Percentiles rank a stretch among this genome's conserved stretches.
These are phyloP conservation scores for Dactylella cylindrospora DNA, from an alignment of 2,329 filamentous ascomycete genomes.

Conservation along the genomic window DNA sequence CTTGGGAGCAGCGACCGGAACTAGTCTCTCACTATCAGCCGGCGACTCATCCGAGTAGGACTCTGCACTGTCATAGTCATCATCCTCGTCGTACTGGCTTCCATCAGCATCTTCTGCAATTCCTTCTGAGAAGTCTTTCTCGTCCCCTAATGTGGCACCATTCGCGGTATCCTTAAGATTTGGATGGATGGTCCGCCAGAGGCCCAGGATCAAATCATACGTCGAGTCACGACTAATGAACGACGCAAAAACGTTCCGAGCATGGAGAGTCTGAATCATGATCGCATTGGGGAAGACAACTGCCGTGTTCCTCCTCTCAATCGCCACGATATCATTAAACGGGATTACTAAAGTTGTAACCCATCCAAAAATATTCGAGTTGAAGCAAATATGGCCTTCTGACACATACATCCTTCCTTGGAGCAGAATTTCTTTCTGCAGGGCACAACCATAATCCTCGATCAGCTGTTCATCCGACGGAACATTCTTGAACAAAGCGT, in stretches of 20 bases:
- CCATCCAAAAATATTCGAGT: conserved; percentile 98
- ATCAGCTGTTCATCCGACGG: conserved; percentile 98
- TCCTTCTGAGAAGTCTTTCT: conserved; percentile 73
- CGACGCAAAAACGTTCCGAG: conserved; percentile 93
- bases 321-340: conserved; percentile 94
- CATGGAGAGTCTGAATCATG: conserved; percentile 92
- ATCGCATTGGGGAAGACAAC: conserved; percentile 96
- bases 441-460: conserved; percentile 94
- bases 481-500: conserved; percentile 89
- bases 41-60: conserved; percentile 54
- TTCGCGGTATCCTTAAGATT: conserved; percentile 68
- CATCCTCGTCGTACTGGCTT: conserved; percentile 57
- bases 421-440: conserved; percentile 92
- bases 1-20: conserved; percentile 55
- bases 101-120: conserved; percentile 76
- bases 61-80: conserved; percentile 62
- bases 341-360: conserved; percentile 96
- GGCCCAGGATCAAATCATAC: conserved; percentile 94
- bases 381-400: conserved; percentile 96
- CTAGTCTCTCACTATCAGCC: conserved; percentile 59
- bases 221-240: conserved; percentile 92
- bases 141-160: conserved; percentile 72
- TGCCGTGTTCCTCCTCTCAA: conserved; percentile 95
- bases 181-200: conserved; percentile 96
- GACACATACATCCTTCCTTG: conserved; percentile 94